Conservation (phyloP, 768 basidiomycete genomes). For the Trametes sanguinea region DNA sequence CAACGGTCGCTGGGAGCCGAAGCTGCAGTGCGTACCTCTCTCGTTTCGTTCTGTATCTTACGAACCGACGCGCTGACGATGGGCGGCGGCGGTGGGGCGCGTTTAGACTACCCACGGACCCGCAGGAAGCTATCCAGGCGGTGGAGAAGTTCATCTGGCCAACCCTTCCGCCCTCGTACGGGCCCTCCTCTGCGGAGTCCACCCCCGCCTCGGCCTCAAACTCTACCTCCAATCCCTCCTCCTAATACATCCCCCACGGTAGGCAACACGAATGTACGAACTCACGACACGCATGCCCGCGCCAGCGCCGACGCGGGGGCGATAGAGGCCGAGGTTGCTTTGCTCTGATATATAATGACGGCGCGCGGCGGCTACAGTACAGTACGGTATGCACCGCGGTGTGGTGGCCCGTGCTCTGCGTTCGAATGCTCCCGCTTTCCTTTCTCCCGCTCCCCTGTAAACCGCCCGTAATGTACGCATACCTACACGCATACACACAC, state of each 20-base stretch:
- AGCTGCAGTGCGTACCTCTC: constrained; percentile 57
- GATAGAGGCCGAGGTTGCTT: too few relatives aligned
- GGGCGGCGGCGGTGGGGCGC: too few relatives aligned
- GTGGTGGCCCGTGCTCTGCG: neutral
- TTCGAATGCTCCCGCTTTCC: neutral
- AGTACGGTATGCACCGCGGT: too few relatives aligned
- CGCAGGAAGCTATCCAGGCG: constrained; percentile 60
- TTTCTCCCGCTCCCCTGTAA: constrained; percentile 1
- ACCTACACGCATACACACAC: constrained; percentile 3
- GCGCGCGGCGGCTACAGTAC: too few relatives aligned
- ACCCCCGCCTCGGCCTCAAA: neutral
- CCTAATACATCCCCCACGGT: neutral
- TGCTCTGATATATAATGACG: too few relatives aligned
- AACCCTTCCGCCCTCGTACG: constrained; percentile 20
- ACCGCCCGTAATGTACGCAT: constrained; percentile 15
- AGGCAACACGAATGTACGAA: too few relatives aligned
- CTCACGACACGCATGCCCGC: too few relatives aligned
- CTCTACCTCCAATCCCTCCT: neutral
- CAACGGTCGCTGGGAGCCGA: constrained; percentile 83
- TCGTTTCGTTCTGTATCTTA: neutral
- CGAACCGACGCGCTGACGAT: too few relatives aligned
- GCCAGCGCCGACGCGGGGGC: too few relatives aligned
- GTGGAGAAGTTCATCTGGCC: constrained; percentile 84
- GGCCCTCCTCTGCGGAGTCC: neutral
- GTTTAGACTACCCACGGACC: constrained; percentile 68